Conservation (phyloP, 192 early-diverging fungal species). For the Rhizoclosmatium sp. region DNA sequence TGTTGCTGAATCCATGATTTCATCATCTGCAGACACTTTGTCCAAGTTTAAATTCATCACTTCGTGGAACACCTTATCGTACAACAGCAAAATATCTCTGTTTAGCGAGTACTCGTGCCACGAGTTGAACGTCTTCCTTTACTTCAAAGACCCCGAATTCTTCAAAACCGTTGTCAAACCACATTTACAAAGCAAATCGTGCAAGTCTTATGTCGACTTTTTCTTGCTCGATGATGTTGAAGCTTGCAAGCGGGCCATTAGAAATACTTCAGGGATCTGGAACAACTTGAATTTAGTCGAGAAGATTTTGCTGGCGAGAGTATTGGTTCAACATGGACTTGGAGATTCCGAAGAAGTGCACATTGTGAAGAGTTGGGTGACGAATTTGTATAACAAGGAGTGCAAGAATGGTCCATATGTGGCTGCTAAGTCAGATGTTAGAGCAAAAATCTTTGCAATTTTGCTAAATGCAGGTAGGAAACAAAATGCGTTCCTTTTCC, state of each 20-base stretch:
- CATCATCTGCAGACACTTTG: neutral
- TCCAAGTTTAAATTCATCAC: constrained; percentile 31
- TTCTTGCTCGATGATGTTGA: constrained; percentile 20
- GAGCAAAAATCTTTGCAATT: neutral
- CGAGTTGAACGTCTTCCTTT: constrained; percentile 31
- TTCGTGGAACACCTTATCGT: constrained; percentile 9
- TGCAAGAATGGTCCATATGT: constrained; percentile 6
- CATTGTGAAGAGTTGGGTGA: constrained; percentile 1
- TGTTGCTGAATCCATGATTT: constrained; percentile 18
- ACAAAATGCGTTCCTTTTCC: neutral
- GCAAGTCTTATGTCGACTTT: neutral
- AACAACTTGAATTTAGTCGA: constrained; percentile 18
- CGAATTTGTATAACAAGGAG: constrained; percentile 5
- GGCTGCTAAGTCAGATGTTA: neutral
- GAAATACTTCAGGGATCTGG: constrained; percentile 16
- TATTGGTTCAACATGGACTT: neutral
- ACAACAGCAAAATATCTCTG: neutral
- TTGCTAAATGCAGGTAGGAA: constrained; percentile 5
- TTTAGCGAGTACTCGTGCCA: constrained; percentile 33
- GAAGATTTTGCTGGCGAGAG: constrained; percentile 8
- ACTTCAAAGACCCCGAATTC: constrained; percentile 29
- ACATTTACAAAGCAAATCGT: constrained; percentile 21
- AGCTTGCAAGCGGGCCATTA: neutral
- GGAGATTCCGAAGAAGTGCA: neutral
- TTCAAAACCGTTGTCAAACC: constrained; percentile 22